These are phyloP conservation scores for Leucocoprinus birnbaumii DNA, from an alignment of 768 basidiomycete species.

Conservation along the genomic window DNA sequence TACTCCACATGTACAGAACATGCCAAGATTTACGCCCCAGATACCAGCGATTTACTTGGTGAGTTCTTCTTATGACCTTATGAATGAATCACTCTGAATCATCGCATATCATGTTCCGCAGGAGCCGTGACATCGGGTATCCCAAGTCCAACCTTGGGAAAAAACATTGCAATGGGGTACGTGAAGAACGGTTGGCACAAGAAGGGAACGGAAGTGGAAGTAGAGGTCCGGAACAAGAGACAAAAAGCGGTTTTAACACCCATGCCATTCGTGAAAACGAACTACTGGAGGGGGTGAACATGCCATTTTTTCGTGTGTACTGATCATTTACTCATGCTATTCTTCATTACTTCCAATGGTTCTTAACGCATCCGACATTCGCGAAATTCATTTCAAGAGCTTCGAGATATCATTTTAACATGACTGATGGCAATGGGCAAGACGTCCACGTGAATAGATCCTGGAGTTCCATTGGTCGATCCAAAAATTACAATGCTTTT, in stretches of 20 bases:
- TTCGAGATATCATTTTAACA: not conserved
- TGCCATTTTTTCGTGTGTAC: not conserved
- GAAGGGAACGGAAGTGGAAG: conserved; percentile 81
- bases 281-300: conserved; percentile 70
- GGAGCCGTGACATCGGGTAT: conserved; percentile 92
- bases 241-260: conserved; percentile 70
- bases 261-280: conserved; percentile 87
- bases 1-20: conserved; percentile 51
- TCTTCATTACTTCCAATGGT: not conserved
- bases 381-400: not conserved
- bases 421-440: not conserved
- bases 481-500: not conserved
- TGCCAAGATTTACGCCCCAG: conserved; percentile 64
- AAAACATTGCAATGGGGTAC: conserved; percentile 98
- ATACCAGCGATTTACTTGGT: conserved; percentile 35
- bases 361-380: not conserved
- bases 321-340: not conserved
- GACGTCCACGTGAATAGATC: not conserved
- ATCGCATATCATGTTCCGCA: conserved; percentile 23
- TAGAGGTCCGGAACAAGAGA: conserved; percentile 82
- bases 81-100: not conserved
- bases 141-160: conserved; percentile 84
- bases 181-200: conserved; percentile 81
- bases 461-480: not conserved
- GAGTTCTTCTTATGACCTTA: conserved; percentile 4